These are phyloP conservation scores for Eucalyptus curtisii DNA, from an alignment of 345 rosid species.

Conservation along the genomic window DNA sequence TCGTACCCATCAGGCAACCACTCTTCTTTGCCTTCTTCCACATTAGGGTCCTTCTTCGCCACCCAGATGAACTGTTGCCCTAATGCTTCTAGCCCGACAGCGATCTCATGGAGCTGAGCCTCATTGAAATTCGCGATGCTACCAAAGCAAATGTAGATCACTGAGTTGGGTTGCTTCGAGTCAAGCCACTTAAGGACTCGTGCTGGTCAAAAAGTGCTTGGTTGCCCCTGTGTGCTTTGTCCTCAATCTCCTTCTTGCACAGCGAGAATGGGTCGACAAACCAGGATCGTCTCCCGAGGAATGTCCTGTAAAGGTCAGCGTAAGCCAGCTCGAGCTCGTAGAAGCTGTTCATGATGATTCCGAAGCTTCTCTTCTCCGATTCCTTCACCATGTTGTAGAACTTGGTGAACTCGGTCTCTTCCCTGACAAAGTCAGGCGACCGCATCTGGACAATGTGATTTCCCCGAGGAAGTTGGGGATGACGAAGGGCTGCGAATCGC, in stretches of 20 bases:
- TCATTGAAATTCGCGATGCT: constrained; percentile 1
- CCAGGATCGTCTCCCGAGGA: constrained; percentile 41
- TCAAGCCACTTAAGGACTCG: constrained; percentile 32
- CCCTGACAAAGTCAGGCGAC: not conserved
- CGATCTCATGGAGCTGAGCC: constrained; percentile 24
- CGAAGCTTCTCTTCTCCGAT: constrained; percentile 37
- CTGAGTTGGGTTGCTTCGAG: constrained; percentile 17
- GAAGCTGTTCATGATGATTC: constrained; percentile 61
- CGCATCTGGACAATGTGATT: constrained; percentile 3
- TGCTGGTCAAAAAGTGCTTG: constrained; percentile 1
- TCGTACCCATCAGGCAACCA: constrained; percentile 24
- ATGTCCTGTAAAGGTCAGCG: constrained; percentile 22
- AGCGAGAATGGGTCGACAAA: constrained; percentile 40
- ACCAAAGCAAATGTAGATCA: constrained; percentile 34
- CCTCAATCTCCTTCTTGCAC: constrained; percentile 8
- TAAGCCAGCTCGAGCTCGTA: constrained; percentile 60
- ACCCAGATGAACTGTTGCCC: constrained; percentile 38
- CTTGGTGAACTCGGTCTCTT: not conserved
- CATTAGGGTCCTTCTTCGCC: constrained; percentile 1
- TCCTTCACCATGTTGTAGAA: constrained; percentile 3
- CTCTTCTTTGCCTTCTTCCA: constrained; percentile 3
- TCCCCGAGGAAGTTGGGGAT: constrained; percentile 19
- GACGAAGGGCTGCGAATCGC: constrained; percentile 13
- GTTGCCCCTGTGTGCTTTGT: constrained; percentile 17
- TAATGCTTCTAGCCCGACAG: constrained; percentile 20